Conservation (phyloP, 257 asterid species). For the Henckelia pumila region DNA sequence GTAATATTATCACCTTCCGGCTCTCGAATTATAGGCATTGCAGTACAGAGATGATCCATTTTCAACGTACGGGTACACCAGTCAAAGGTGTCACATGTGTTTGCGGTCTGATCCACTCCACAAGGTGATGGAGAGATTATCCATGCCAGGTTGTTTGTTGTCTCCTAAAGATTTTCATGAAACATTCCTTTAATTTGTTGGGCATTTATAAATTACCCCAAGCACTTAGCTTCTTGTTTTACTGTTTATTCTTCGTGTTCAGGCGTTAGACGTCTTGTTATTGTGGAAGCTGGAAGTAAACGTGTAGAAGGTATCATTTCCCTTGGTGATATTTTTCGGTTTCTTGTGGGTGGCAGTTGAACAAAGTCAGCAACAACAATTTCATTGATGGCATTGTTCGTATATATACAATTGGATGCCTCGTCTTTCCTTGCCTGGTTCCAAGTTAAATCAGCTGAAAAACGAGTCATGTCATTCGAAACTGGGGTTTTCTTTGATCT, state of each 20-base stretch:
- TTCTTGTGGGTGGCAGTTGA: background rate
- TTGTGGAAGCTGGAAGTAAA: conserved; percentile 1
- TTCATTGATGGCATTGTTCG: background rate
- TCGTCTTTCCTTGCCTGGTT: background rate
- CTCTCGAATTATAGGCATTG: conserved; percentile 50
- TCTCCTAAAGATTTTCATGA: background rate
- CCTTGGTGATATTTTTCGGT: conserved; percentile 4
- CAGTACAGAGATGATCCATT: conserved; percentile 82
- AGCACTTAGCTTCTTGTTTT: background rate
- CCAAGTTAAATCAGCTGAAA: background rate
- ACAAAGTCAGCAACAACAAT: background rate
- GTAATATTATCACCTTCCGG: background rate
- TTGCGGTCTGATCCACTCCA: conserved; percentile 73
- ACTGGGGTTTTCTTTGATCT: background rate
- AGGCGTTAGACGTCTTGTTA: background rate
- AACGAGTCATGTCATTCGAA: background rate
- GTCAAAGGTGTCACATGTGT: conserved; percentile 91
- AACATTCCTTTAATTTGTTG: background rate
- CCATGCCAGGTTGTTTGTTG: conserved; percentile 69
- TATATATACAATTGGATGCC: background rate
- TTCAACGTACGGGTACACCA: conserved; percentile 44
- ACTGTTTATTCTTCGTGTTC: background rate
- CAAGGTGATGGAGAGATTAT: conserved; percentile 72
- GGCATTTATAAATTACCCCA: background rate
- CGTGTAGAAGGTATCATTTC: background rate